These are phyloP conservation scores for Pleurotus ostreatus DNA, from an alignment of 768 basidiomycete genomes.

Conservation along the genomic window DNA sequence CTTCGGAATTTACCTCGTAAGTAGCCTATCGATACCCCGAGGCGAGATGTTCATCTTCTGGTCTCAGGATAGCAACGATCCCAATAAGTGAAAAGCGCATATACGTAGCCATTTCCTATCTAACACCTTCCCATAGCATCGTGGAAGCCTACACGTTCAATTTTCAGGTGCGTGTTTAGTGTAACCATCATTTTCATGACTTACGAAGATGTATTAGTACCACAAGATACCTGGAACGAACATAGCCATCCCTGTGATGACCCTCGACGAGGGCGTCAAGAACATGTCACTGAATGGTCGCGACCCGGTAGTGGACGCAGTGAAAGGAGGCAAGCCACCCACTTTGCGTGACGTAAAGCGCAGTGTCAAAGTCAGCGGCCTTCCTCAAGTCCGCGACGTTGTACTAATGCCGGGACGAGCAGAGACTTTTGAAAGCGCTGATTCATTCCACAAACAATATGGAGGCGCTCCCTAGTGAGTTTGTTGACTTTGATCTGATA, in stretches of 20 bases:
- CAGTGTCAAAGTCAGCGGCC: slow-evolving; percentile 56
- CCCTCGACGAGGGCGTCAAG: slow-evolving; percentile 56
- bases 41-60: slow-evolving; percentile 1
- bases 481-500: neutral
- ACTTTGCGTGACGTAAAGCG: slow-evolving; percentile 80
- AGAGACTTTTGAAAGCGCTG: slow-evolving; percentile 75
- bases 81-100: slow-evolving; percentile 61
- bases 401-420: neutral
- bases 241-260: slow-evolving; percentile 65
- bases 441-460: slow-evolving; percentile 77
- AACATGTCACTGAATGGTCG: slow-evolving; percentile 41
- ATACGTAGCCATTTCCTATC: slow-evolving; percentile 18
- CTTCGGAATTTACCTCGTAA: slow-evolving; percentile 79
- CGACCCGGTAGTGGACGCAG: slow-evolving; percentile 62
- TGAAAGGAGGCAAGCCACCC: slow-evolving; percentile 56
- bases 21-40: slow-evolving; percentile 16
- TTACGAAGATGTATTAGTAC: slow-evolving; percentile 43
- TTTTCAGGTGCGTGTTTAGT: slow-evolving; percentile 50
- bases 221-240: slow-evolving; percentile 59
- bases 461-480: slow-evolving; percentile 74
- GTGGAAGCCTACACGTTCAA: slow-evolving; percentile 89
- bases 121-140: slow-evolving; percentile 43
- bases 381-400: neutral
- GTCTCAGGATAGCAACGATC: slow-evolving; percentile 74
- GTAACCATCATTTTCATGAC: neutral